These are phyloP conservation scores for Pistacia atlantica DNA, from an alignment of 345 rosid genomes.

Conservation along the genomic window DNA sequence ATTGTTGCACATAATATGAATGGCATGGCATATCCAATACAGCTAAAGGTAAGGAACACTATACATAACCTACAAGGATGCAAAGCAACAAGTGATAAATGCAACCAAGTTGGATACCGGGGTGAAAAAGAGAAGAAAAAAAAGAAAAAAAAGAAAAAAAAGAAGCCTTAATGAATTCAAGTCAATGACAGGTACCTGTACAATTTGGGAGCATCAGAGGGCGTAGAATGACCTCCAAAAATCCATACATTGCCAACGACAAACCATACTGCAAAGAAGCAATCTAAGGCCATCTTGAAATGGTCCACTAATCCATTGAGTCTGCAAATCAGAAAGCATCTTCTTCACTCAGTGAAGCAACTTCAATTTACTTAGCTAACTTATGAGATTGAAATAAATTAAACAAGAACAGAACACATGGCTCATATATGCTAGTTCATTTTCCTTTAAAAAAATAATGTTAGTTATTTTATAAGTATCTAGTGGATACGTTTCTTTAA, in stretches of 20 bases:
- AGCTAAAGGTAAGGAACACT: slow-evolving; percentile 89
- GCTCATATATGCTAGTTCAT: not conserved
- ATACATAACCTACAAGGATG: slow-evolving; percentile 74
- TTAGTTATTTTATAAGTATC: not conserved
- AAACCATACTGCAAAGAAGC: slow-evolving; percentile 96
- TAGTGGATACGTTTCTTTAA: not conserved
- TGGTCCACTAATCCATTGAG: slow-evolving; percentile 72
- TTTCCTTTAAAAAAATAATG: not conserved
- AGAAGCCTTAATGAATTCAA: not conserved
- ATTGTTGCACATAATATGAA: slow-evolving; percentile 88
- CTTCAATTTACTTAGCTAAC: slow-evolving; percentile 7
- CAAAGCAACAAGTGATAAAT: slow-evolving; percentile 21
- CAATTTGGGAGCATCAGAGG: slow-evolving; percentile 85
- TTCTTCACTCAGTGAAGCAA: slow-evolving; percentile 14
- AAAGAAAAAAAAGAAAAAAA: not conserved
- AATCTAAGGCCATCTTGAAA: slow-evolving; percentile 87
- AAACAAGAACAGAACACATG: not conserved
- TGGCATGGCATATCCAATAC: slow-evolving; percentile 95
- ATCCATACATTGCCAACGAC: slow-evolving; percentile 97
- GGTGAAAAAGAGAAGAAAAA: not conserved
- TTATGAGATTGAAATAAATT: not conserved
- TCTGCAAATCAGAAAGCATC: slow-evolving; percentile 40
- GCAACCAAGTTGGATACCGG: not conserved
- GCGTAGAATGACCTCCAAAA: slow-evolving; percentile 76
- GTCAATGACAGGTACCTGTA: slow-evolving; percentile 49